Base-by-base conservation (phyloP, 2,329 filamentous ascomycete species). In the Microascus cirrosus region DNA sequence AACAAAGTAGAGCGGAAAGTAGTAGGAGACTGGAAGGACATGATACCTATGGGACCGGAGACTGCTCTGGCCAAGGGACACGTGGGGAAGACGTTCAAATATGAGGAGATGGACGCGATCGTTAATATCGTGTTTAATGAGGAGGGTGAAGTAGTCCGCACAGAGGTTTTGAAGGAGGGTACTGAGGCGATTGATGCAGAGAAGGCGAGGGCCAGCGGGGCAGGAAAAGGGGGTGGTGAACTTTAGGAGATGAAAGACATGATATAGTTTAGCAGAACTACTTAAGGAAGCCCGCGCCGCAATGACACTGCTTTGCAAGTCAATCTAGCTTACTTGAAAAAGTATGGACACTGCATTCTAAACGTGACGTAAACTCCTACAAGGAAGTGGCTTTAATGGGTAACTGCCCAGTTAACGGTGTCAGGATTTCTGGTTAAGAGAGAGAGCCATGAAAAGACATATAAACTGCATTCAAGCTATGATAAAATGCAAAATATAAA, bases 11-110 rank as follows among this genome's bases (percentile, higher is more conserved):
- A 81, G 1, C 76, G 73, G 59, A 71, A 69, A 22, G 83, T 85
- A 59, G 79, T 84, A 7, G 82, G 82, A 55, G 79, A 82, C 63
- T 85, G 75, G 66, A 64, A 75, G 63, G 84, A 84, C 67, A 84
- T 85, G 81, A 84, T 80, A 1, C 71, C 67, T 59, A 74, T 71
- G 10, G 73, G 72, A 11, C 53, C 20, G 53, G 24, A 54, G 53
- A 54, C 20, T 12, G 18, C 20, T 12, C 28, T 54, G 13, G 28
- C 4, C 7, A 39, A 54, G 32, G 53, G 53, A 7, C 22, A 34
- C 12, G 34, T 54, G 15, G 25, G 20, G 20, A 54, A 35, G 28
- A 54, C 5, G 25, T 54, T 39, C 28, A 3, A 36, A 20, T 54
- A 35, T 20, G 13, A 25, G 28, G 20, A 32, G 15, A 15, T 35